Evolutionary conservation across 2,329 filamentous ascomycete genomes (phyloP).

Genomic region (Periconia digitata): DNA sequence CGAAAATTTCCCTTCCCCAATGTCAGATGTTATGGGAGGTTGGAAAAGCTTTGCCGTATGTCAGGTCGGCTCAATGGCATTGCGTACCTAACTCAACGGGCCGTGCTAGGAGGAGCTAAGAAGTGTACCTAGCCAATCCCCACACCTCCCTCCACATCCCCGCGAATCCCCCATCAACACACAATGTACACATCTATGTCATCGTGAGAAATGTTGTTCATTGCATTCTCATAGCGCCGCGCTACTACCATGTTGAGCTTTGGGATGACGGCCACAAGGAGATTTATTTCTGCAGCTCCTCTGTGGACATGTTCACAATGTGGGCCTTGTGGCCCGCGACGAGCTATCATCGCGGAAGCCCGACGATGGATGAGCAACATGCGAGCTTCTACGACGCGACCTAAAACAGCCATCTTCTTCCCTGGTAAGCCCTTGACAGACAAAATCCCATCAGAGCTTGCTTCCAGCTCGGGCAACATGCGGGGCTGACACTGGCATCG

Average conservation of each 20-base stretch:
- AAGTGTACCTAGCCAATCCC: background rate
- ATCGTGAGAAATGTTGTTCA: slow-evolving; percentile 1
- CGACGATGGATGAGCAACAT: slow-evolving; percentile 36
- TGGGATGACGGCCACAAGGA: slow-evolving; percentile 9
- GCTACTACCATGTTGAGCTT: slow-evolving; percentile 19
- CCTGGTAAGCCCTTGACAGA: slow-evolving; percentile 27
- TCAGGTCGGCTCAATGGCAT: background rate
- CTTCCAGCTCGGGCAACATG: background rate
- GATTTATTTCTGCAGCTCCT: slow-evolving; percentile 13
- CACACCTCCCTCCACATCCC: background rate
- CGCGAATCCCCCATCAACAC: background rate
- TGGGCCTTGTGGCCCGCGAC: slow-evolving; percentile 13
- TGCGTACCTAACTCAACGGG: too few species aligned
- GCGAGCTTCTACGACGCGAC: slow-evolving; percentile 24
- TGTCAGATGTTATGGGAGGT: too few species aligned
- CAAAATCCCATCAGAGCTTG: too few species aligned
- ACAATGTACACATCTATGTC: background rate
- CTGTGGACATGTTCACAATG: slow-evolving; percentile 22
- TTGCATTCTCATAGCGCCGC: slow-evolving; percentile 1
- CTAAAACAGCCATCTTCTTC: slow-evolving; percentile 44
- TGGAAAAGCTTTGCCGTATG: background rate
- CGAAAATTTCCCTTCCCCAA: too few species aligned
- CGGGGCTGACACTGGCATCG: slow-evolving; percentile 12
- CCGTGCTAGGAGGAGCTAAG: too few species aligned
- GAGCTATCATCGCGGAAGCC: slow-evolving; percentile 4